A percentile compares a stretch with the other conserved stretches of the same genome.
These are phyloP conservation scores for Cyclotella choctawhatcheeana DNA, from an alignment of 108 stramenopile genomes.

Conservation along the genomic window DNA sequence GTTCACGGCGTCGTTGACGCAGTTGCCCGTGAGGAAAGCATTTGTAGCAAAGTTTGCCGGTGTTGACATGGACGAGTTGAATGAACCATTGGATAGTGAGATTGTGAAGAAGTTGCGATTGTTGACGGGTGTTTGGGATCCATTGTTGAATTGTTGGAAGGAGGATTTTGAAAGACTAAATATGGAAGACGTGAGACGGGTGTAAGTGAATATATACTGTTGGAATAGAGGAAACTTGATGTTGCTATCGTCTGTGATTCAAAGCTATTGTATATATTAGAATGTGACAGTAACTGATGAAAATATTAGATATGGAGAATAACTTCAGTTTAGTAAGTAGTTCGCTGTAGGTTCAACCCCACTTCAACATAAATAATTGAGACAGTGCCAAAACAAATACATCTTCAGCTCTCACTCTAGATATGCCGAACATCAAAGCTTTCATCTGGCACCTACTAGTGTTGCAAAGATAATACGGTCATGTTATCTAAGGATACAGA, in stretches of 20 bases:
- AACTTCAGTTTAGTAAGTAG: too few relatives aligned
- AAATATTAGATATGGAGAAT: too few relatives aligned
- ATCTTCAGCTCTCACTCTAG: too few relatives aligned
- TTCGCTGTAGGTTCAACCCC: too few relatives aligned
- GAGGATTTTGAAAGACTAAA: slow-evolving; percentile 47
- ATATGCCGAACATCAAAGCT: too few relatives aligned
- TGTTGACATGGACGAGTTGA: slow-evolving; percentile 37
- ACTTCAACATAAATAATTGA: too few relatives aligned
- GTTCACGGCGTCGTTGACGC: slow-evolving; percentile 34
- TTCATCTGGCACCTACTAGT: too few relatives aligned
- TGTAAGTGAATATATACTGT: slow-evolving; percentile 12
- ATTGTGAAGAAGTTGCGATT: slow-evolving; percentile 40
- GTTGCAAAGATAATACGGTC: not conserved
- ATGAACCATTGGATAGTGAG: slow-evolving; percentile 24
- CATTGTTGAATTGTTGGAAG: slow-evolving; percentile 48
- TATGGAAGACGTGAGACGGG: slow-evolving; percentile 52
- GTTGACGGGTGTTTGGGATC: slow-evolving; percentile 41
- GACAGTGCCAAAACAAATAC: too few relatives aligned
- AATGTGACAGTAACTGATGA: not conserved
- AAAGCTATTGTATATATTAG: slow-evolving; percentile 8
- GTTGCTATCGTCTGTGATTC: not conserved
- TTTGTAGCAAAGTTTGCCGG: slow-evolving; percentile 53
- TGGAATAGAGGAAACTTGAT: not conserved
- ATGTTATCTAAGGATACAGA: not conserved
- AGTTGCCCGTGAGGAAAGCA: slow-evolving; percentile 29